Evolutionary conservation across 169 alveolate genomes (phyloP), one percentile per base, ranked within the genome.

Genomic region (Eimeria tenella): DNA sequence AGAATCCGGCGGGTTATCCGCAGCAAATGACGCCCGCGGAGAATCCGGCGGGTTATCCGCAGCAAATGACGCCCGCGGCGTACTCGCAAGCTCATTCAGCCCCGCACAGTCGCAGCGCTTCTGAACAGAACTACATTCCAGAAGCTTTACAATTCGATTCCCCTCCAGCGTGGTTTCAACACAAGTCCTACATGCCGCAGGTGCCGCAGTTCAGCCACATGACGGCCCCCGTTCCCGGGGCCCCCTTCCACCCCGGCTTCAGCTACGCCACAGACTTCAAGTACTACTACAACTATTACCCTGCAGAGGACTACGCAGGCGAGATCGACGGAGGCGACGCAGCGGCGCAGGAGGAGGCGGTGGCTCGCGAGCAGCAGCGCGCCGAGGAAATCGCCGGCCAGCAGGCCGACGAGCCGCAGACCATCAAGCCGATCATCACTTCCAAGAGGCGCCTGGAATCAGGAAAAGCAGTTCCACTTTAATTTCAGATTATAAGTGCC

Each of bases 121-220:
- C 53, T 10, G 49, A n/a, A 70, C 50, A 70, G 25, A 21, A 11
- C 17, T 21, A 2, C 25, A 9, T 70, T 4, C 81, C 50, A 9
- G 81, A 25, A 21, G 10, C 81, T 21, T 25, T 70, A 56, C 86
- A 75, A 4, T 11, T 50, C 1, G 42, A n/a, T 4, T 15, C 86
- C 62, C 25, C n/a, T 10, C 86, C 86, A n/a, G 31, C 11, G 11
- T 75, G 19, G 21, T 75, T 75, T 11, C 60, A 15, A 1, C 86
- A 42, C 62, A 11, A 15, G n/a, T n/a, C 86, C 77, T 83, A 83
- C 23, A n/a, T 60, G 77, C 74, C 91, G 58, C 91, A 83, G 91
- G 74, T 70, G 15, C 53, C 91, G 13, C 17, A 13, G 65, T 83
- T 7, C 31, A 25, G 63, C 4, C 77, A 56, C 63, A 25, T 60